Percentiles rank a stretch among this genome's conserved stretches.
Conservation (phyloP, 2,329 filamentous ascomycete species). For the Curvularia hawaiiensis region DNA sequence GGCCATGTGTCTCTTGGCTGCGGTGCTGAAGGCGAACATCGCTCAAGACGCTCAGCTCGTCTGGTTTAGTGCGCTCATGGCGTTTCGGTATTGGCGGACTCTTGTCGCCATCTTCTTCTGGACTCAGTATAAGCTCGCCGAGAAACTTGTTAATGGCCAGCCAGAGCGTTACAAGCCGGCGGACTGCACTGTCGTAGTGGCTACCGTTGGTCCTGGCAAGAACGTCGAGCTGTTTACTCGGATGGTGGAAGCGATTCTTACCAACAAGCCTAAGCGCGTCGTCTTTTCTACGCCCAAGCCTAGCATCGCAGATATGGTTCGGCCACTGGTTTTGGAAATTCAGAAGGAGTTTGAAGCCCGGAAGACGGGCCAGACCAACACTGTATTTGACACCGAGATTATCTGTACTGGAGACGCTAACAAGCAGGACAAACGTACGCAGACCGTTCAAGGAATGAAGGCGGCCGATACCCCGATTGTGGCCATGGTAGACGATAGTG, state of each 20-base stretch:
- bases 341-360: background rate
- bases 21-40: slow-evolving; percentile 3
- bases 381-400: slow-evolving; percentile 6
- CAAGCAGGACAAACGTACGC: slow-evolving; percentile 28
- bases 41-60: slow-evolving; percentile 11
- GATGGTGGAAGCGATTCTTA: slow-evolving; percentile 19
- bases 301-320: slow-evolving; percentile 4
- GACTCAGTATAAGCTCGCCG: slow-evolving; percentile 20
- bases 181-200: slow-evolving; percentile 28
- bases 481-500: slow-evolving; percentile 28
- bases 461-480: slow-evolving; percentile 18
- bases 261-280: slow-evolving; percentile 20
- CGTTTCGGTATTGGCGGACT: slow-evolving; percentile 30
- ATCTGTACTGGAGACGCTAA: slow-evolving; percentile 11
- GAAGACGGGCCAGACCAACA: background rate
- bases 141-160: background rate
- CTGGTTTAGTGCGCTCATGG: slow-evolving; percentile 20
- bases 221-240: slow-evolving; percentile 16
- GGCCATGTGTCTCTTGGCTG: slow-evolving; percentile 7
- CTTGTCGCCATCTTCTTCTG: slow-evolving; percentile 23
- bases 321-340: slow-evolving; percentile 1
- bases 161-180: background rate
- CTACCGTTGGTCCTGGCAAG: slow-evolving; percentile 22
- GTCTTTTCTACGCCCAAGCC: slow-evolving; percentile 27
- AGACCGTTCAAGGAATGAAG: slow-evolving; percentile 18